phyloP scores from a whole-genome alignment of 2,329 filamentous ascomycete genomes.

The Proliferodiscus dingleyae region DNA sequence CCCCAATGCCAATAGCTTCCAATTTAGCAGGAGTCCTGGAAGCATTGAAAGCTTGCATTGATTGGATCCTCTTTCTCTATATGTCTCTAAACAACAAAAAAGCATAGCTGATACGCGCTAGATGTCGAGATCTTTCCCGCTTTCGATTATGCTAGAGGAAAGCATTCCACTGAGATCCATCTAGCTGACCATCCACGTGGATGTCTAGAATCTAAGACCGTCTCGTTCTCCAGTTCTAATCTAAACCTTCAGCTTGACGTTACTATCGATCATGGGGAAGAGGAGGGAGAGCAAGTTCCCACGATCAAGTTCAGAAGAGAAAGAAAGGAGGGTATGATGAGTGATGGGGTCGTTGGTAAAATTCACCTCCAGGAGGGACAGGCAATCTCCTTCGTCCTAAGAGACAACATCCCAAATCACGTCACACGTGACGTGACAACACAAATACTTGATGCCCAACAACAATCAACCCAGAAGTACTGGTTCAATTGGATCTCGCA shows the following conservation, averaged over 20 bases:
- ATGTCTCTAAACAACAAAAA: slow-evolving; percentile 1
- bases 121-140: slow-evolving; percentile 69
- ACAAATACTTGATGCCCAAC: slow-evolving; percentile 53
- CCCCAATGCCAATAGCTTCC: background rate
- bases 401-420: slow-evolving; percentile 55
- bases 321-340: slow-evolving; percentile 46
- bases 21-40: too few species aligned
- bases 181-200: slow-evolving; percentile 38
- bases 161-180: slow-evolving; percentile 55
- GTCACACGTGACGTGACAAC: slow-evolving; percentile 54
- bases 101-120: slow-evolving; percentile 23
- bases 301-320: slow-evolving; percentile 51
- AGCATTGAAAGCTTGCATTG: background rate
- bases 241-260: slow-evolving; percentile 63
- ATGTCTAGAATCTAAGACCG: slow-evolving; percentile 48
- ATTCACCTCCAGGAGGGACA: slow-evolving; percentile 62
- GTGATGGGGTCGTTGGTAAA: slow-evolving; percentile 58
- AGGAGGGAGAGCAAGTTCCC: slow-evolving; percentile 43
- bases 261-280: slow-evolving; percentile 56
- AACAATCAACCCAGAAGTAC: slow-evolving; percentile 65
- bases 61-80: slow-evolving; percentile 2
- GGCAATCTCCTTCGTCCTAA: slow-evolving; percentile 63
- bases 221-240: slow-evolving; percentile 56
- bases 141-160: slow-evolving; percentile 63
- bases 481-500: slow-evolving; percentile 72